These are phyloP conservation scores for Boletus sp. DNA, from an alignment of 768 basidiomycete species.

Conservation along the genomic window DNA sequence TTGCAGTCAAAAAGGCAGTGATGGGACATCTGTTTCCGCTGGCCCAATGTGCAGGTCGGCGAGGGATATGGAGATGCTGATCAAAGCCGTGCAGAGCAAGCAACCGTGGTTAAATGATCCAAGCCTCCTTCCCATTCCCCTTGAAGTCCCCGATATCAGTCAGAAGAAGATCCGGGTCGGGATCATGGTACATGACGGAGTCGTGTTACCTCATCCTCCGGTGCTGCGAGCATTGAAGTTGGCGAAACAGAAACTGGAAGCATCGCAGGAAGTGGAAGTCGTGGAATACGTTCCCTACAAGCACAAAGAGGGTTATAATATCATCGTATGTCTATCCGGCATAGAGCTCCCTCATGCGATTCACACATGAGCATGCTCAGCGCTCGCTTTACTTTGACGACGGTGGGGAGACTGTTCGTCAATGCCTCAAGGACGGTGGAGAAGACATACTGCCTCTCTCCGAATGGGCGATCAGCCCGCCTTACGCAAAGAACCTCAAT, in stretches of 20 bases:
- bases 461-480: constrained; percentile 36
- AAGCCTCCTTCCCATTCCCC: constrained; percentile 30
- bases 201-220: constrained; percentile 42
- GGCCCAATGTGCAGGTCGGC: constrained; percentile 31
- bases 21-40: constrained; percentile 5
- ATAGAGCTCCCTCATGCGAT: neutral
- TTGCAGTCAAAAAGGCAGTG: constrained; percentile 26
- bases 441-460: constrained; percentile 37
- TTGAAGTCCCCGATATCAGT: constrained; percentile 22
- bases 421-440: constrained; percentile 26
- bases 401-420: constrained; percentile 31
- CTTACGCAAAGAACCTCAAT: constrained; percentile 24
- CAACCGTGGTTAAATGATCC: constrained; percentile 44
- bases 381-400: constrained; percentile 39
- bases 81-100: constrained; percentile 24
- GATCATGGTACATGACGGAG: constrained; percentile 35
- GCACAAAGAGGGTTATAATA: constrained; percentile 33
- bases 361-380: constrained; percentile 16
- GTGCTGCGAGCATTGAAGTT: constrained; percentile 39
- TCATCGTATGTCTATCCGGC: constrained; percentile 26
- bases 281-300: constrained; percentile 36
- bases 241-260: constrained; percentile 35
- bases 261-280: constrained; percentile 35
- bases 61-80: constrained; percentile 25
- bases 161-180: constrained; percentile 30